Conservation (phyloP, 1,139 yeast genomes). For the Lodderomyces pseudojiufengensis region DNA sequence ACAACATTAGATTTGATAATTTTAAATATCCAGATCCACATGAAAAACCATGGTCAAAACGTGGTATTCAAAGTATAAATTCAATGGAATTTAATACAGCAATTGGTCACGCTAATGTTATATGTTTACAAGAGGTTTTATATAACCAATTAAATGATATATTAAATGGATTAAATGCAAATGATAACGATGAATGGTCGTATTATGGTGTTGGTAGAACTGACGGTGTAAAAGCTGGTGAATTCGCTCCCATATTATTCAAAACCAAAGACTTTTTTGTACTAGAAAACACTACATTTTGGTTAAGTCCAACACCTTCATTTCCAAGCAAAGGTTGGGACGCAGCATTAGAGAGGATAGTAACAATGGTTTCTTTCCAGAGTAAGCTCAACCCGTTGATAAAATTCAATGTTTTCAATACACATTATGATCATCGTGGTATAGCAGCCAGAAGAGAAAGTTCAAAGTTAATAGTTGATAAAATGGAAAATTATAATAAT, state of each 20-base stretch:
- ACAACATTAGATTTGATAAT: conserved; percentile 52
- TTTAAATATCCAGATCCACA: conserved; percentile 20
- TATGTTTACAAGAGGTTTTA: conserved; percentile 55
- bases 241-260: conserved; percentile 43
- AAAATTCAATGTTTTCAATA: conserved; percentile 45
- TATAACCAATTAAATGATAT: conserved; percentile 50
- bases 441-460: conserved; percentile 43
- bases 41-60: conserved; percentile 43
- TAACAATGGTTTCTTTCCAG: conserved; percentile 37
- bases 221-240: conserved; percentile 43
- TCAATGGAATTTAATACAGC: conserved; percentile 36
- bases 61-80: conserved; percentile 34
- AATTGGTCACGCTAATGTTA: conserved; percentile 28
- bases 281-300: conserved; percentile 33
- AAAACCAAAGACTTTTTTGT: conserved; percentile 27
- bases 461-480: conserved; percentile 43
- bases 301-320: conserved; percentile 42
- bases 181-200: conserved; percentile 25
- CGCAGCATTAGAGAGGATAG: conserved; percentile 41
- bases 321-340: conserved; percentile 41
- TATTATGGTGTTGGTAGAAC: conserved; percentile 50
- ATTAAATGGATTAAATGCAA: conserved; percentile 25
- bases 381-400: conserved; percentile 20
- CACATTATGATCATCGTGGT: conserved; percentile 60
- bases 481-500: conserved; percentile 34